These are phyloP conservation scores for Silybum marianum DNA, from an alignment of 129 eudicot species.

Conservation along the genomic window DNA sequence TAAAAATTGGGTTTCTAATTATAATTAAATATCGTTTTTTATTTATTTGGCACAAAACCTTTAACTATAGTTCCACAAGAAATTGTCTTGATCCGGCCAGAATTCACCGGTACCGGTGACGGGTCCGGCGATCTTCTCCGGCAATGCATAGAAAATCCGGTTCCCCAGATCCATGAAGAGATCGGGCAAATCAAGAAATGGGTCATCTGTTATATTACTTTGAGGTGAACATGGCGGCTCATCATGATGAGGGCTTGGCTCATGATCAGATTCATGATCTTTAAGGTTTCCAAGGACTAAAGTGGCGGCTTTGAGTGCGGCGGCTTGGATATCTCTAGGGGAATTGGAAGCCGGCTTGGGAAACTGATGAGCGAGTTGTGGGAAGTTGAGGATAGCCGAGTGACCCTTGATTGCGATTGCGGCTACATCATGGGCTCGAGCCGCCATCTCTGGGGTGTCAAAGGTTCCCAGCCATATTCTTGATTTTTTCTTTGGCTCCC, in stretches of 20 bases:
- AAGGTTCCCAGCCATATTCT: slow-evolving; percentile 53
- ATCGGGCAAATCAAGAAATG: slow-evolving; percentile 37
- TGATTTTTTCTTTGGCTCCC: slow-evolving; percentile 53
- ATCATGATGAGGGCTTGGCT: not conserved
- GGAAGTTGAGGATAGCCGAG: slow-evolving; percentile 38
- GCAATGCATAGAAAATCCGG: slow-evolving; percentile 26
- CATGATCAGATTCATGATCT: not conserved
- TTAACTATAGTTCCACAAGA: slow-evolving; percentile 29
- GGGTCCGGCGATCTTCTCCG: slow-evolving; percentile 14
- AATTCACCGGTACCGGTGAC: slow-evolving; percentile 13
- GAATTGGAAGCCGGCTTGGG: slow-evolving; percentile 33
- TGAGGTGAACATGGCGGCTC: slow-evolving; percentile 22
- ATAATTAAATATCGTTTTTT: not conserved
- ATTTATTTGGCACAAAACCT: not conserved
- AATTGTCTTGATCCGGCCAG: slow-evolving; percentile 30
- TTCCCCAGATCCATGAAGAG: slow-evolving; percentile 27
- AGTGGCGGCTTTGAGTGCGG: slow-evolving; percentile 28
- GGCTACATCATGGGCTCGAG: slow-evolving; percentile 50
- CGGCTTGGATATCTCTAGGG: slow-evolving; percentile 42
- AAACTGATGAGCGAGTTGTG: slow-evolving; percentile 19
- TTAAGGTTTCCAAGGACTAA: slow-evolving; percentile 12
- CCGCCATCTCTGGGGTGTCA: slow-evolving; percentile 47
- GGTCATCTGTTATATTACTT: slow-evolving; percentile 27
- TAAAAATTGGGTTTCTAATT: not conserved
- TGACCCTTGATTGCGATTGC: slow-evolving; percentile 33